Evolutionary conservation across 495 filamentous ascomycete species (phyloP), one percentile per base, ranked within the genome.

Genomic region (Penicillium ucsense): DNA sequence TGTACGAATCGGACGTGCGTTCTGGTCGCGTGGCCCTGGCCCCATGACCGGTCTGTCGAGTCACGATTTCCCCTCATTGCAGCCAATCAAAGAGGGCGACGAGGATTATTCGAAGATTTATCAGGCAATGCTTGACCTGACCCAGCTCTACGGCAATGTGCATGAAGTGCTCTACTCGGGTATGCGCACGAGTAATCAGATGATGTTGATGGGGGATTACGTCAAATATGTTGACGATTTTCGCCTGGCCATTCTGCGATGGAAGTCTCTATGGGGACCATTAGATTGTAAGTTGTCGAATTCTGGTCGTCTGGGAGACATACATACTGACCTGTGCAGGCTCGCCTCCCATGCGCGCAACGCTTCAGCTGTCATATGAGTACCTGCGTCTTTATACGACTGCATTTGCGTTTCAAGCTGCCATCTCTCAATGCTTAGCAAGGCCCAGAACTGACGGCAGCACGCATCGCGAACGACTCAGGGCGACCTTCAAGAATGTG

Each of bases 201-300:
- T 80, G 60, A 81, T 82, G 70, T 59, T 82, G 12, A 78, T 76
- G 61, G 80, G 80, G 4, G 73, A 81, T 49, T 84, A 84, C 50
- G 80, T 82, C 37, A 82, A 82, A 59, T 81, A 80, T 56, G 78
- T 81, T 28, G 80, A 84, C 58, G 80, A 84, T 53, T 83, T 83
- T 52, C 76, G 79, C 0, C 68, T 75, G 9, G 75, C 74, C 7
- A 81, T 84, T 9, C 63, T 77, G 47, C 72, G 74, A 32, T 84
- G 80, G 80, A 81, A 84, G 53, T 77, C 74, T 31, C 66, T 74
- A 6, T 84, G 79, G 80, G 79, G 79, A 7, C 75, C 71, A 32
- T 55, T 82, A 35, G 69, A 71, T 31, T 80, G 77, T 75, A 49
- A 60, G 70, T 61, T 11, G 6, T 12, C 9, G 7, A 11, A 27